Evolutionary conservation across 1,284 basidiomycete species (phyloP).

Genomic region (Peniophora sp.): DNA sequence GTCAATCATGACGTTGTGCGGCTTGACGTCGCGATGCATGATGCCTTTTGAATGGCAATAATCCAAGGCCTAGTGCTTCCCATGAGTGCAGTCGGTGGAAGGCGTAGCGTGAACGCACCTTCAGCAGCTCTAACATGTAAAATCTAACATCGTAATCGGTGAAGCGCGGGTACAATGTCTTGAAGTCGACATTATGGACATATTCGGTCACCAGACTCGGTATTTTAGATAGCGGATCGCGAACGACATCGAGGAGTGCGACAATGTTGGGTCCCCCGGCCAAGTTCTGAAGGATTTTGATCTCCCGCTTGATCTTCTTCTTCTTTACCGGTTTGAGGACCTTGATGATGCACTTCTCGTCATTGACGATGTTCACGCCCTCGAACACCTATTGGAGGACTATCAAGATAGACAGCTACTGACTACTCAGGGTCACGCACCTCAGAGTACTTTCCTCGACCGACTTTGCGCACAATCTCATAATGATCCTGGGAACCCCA

Average conservation of each 20-base stretch:
- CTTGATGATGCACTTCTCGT: conserved; percentile 97
- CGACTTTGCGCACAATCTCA: conserved; percentile 96
- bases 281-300: conserved; percentile 97
- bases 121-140: conserved; percentile 96
- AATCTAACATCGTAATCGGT: conserved; percentile 92
- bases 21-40: conserved; percentile 99
- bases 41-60: conserved; percentile 98
- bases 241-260: conserved; percentile 90
- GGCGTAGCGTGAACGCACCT: conserved; percentile 39
- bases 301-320: conserved; percentile 99
- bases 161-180: conserved; percentile 92
- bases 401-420: conserved; percentile 8
- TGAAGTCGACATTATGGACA: conserved; percentile 98
- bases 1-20: conserved; percentile 99
- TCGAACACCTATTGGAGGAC: conserved; percentile 80
- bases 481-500: conserved; percentile 98
- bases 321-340: conserved; percentile 99
- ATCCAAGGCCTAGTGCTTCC: conserved; percentile 71
- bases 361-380: conserved; percentile 88
- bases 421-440: conserved; percentile 47
- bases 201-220: conserved; percentile 98
- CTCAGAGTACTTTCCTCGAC: conserved; percentile 95
- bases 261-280: conserved; percentile 91
- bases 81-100: conserved; percentile 2
- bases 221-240: conserved; percentile 91